Percentiles rank a stretch among this genome's conserved stretches.
Evolutionary conservation across 176 grass and related monocot genomes (phyloP).

Genomic region (Musa beccarii): DNA sequence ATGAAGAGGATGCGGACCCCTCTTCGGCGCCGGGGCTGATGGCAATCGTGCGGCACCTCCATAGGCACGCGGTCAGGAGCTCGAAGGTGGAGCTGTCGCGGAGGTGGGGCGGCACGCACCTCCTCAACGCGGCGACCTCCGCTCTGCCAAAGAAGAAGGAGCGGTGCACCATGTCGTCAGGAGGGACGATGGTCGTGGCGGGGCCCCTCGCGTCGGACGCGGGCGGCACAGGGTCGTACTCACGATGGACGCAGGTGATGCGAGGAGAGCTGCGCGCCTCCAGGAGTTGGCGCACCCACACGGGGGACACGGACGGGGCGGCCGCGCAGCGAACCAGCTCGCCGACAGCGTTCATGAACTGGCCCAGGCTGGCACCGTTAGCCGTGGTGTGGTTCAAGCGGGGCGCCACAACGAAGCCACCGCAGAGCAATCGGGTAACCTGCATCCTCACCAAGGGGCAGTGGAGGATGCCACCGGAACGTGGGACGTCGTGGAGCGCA

Average conservation of each 20-base stretch:
- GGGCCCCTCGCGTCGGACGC: neutral
- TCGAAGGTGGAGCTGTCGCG: slow-evolving; percentile 40
- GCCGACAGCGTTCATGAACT: slow-evolving; percentile 26
- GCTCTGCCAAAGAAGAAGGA: slow-evolving; percentile 35
- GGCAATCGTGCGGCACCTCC: slow-evolving; percentile 48
- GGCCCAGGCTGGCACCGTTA: slow-evolving; percentile 26
- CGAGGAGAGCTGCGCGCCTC: neutral
- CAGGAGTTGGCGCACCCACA: slow-evolving; percentile 38
- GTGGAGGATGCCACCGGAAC: slow-evolving; percentile 34
- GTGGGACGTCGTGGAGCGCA: slow-evolving; percentile 48
- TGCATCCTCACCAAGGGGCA: slow-evolving; percentile 50
- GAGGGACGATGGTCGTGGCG: neutral
- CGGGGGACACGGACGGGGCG: slow-evolving; percentile 12
- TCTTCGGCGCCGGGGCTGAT: slow-evolving; percentile 32
- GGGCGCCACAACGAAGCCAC: slow-evolving; percentile 37
- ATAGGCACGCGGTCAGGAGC: slow-evolving; percentile 52
- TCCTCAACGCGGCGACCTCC: slow-evolving; percentile 33
- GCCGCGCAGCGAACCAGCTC: slow-evolving; percentile 26
- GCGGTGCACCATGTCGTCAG: slow-evolving; percentile 5
- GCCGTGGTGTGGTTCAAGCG: slow-evolving; percentile 41
- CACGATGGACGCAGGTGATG: neutral
- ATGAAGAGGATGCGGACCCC: slow-evolving; percentile 51
- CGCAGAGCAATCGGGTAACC: slow-evolving; percentile 51
- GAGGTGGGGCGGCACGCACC: neutral
- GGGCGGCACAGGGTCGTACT: neutral